Evolutionary conservation across 2,329 filamentous ascomycete species (phyloP).

Genomic region (Fusarium burgessii): DNA sequence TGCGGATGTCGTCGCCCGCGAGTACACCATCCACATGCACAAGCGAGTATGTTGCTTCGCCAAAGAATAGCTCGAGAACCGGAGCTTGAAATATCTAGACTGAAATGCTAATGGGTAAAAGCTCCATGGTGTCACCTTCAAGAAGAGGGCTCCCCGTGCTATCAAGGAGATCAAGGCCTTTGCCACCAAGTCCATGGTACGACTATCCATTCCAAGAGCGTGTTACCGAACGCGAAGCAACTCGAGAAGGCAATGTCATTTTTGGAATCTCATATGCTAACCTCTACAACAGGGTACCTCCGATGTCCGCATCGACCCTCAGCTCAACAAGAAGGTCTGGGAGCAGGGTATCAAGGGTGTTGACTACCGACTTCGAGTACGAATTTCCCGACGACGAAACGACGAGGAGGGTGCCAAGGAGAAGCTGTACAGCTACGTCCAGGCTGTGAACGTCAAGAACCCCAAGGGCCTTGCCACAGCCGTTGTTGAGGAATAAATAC

Average conservation of each 20-base stretch:
- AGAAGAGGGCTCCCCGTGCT: constrained; percentile 98
- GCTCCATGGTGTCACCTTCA: constrained; percentile 98
- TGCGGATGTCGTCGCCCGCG: constrained; percentile 97
- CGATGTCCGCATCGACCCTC: constrained; percentile 97
- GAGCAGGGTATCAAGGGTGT: constrained; percentile 99
- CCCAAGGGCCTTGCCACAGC: constrained; percentile 96
- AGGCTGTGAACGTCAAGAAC: constrained; percentile 99
- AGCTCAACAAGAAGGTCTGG: constrained; percentile 99
- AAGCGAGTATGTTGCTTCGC: constrained; percentile 72
- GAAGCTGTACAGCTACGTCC: constrained; percentile 99
- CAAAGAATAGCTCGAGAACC: constrained; percentile 19
- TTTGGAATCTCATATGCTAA: constrained; percentile 35
- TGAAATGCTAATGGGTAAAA: constrained; percentile 55
- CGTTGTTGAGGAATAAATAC: constrained; percentile 79
- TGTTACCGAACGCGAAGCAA: constrained; percentile 24
- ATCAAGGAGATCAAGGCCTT: constrained; percentile 99
- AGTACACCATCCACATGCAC: constrained; percentile 99
- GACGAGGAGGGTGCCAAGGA: constrained; percentile 99
- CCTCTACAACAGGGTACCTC: constrained; percentile 78
- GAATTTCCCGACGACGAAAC: constrained; percentile 99
- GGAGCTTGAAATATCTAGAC: constrained; percentile 17
- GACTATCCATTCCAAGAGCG: constrained; percentile 50
- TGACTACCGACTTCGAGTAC: constrained; percentile 94
- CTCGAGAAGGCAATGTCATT: constrained; percentile 15
- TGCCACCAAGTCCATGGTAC: constrained; percentile 94